These are phyloP conservation scores for Canavalia gladiata DNA, from an alignment of 306 rosid species.

Conservation along the genomic window DNA sequence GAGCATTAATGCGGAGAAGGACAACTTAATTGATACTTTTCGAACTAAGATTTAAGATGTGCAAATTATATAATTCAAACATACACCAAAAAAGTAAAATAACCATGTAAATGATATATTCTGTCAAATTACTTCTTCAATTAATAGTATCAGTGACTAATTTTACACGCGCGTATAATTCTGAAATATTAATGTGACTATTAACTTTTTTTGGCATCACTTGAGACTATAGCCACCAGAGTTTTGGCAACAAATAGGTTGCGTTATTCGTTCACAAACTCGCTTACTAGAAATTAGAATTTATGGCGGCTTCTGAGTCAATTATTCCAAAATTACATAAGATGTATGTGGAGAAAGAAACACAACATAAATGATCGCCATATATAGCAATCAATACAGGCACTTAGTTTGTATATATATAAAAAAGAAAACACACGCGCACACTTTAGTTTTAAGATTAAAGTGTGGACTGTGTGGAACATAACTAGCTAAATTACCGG, in stretches of 20 bases:
- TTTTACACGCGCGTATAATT: too few relatives aligned
- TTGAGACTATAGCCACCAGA: slow-evolving; percentile 4
- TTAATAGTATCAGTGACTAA: too few relatives aligned
- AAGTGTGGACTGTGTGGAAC: slow-evolving; percentile 12
- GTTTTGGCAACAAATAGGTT: not conserved
- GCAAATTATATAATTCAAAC: too few relatives aligned
- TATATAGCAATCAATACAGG: slow-evolving; percentile 8
- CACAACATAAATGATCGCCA: not conserved
- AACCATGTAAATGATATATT: too few relatives aligned
- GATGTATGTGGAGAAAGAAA: not conserved
- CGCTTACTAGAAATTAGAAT: not conserved
- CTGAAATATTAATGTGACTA: too few relatives aligned
- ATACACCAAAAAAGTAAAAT: too few relatives aligned
- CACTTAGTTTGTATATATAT: not conserved
- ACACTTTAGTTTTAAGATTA: slow-evolving; percentile 21
- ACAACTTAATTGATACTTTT: too few relatives aligned
- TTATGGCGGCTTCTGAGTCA: not conserved
- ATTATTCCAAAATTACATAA: slow-evolving; percentile 32
- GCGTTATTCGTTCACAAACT: not conserved
- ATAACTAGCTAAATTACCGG: slow-evolving; percentile 19
- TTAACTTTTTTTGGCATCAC: too few relatives aligned
- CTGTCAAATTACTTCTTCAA: too few relatives aligned
- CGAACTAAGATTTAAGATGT: too few relatives aligned
- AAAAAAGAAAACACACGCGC: not conserved
- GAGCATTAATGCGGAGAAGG: too few relatives aligned